Conservation (phyloP, 768 basidiomycete genomes). For the Trametes elegans region DNA sequence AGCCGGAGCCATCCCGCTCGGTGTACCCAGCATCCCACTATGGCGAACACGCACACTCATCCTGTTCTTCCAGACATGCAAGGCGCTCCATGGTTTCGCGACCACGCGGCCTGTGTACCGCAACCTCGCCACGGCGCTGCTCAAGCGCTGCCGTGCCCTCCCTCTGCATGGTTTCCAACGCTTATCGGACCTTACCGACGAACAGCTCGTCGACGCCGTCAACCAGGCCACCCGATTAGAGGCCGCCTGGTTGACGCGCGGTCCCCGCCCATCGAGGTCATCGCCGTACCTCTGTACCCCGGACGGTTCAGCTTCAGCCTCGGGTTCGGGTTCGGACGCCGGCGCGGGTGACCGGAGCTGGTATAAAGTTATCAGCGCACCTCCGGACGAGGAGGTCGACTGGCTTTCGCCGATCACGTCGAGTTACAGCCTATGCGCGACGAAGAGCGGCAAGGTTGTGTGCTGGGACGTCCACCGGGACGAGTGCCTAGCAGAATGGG, state of each 20-base stretch:
- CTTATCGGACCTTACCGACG: conserved; percentile 61
- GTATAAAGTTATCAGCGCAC: conserved; percentile 69
- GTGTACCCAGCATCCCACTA: not conserved
- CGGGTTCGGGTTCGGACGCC: too few relatives aligned
- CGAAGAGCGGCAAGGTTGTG: conserved; percentile 71
- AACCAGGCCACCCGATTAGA: conserved; percentile 63
- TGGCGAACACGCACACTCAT: not conserved
- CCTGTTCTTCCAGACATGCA: conserved; percentile 42
- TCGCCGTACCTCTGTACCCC: conserved; percentile 25
- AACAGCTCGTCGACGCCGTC: conserved; percentile 59
- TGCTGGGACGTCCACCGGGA: conserved; percentile 74
- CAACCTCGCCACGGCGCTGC: conserved; percentile 57
- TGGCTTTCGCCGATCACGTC: conserved; percentile 79
- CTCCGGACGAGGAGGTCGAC: conserved; percentile 67
- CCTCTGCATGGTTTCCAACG: conserved; percentile 70
- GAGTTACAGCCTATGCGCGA: conserved; percentile 73
- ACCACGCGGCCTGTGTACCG: conserved; percentile 69
- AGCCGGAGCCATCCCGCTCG: not conserved
- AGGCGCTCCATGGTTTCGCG: conserved; percentile 56
- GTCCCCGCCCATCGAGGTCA: conserved; percentile 48
- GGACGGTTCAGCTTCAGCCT: conserved; percentile 18
- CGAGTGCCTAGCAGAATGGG: conserved; percentile 64
- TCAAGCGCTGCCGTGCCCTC: conserved; percentile 64
- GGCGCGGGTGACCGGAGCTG: conserved; percentile 36
- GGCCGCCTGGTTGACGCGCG: conserved; percentile 56